Base-by-base conservation (phyloP, 768 basidiomycete species). In the Phlebiopsis flavidoalba region DNA sequence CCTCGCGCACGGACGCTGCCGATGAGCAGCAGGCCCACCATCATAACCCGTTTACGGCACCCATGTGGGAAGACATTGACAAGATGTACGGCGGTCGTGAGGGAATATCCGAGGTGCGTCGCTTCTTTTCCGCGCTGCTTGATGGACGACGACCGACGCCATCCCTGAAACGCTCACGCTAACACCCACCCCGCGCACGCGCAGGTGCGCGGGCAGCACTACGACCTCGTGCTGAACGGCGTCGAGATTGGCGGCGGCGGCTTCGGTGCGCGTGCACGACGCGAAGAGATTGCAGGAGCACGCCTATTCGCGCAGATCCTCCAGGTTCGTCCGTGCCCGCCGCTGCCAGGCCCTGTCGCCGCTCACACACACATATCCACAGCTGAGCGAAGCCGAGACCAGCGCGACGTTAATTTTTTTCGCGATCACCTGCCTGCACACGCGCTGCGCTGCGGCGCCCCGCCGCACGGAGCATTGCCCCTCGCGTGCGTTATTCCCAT, bases 21-120 rank as follows among this genome's bases (percentile, higher is more conserved):
- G n/a, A n/a, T n/a, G 91, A 89, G 91, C 64, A 91, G 90, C 64
- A 87, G n/a, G n/a, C 92, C 3, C 95, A 98, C 68, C 95, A 98
- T n/a, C n/a, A n/a, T n/a, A n/a, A n/a, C 73, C 95, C 95, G 2
- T 98, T 98, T 74, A 98, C 95, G 12, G 95, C 95, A 8, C 95
- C 95, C 21, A 91, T 95, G 86, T 89, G 80, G 80, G 83, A 96
- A 72, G 95, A 98, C 72, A 79, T 96, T 24, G 79, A 85, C 50
- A 82, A 83, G 40, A 78, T 98, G 75, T 88, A 89, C 69, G 76
- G 76, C 46, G 93, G 91, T 40, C 78, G 84, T n/a, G n/a, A n/a
- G n/a, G n/a, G n/a, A 66, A 75, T 88, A 51, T 83, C 85, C 55
- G 71, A 74, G 67, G 80, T 80, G 37, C 60, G 71, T 66, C 19